Evolutionary conservation across 2,329 filamentous ascomycete genomes (phyloP).

Genomic region (Penicillium rolfsii): DNA sequence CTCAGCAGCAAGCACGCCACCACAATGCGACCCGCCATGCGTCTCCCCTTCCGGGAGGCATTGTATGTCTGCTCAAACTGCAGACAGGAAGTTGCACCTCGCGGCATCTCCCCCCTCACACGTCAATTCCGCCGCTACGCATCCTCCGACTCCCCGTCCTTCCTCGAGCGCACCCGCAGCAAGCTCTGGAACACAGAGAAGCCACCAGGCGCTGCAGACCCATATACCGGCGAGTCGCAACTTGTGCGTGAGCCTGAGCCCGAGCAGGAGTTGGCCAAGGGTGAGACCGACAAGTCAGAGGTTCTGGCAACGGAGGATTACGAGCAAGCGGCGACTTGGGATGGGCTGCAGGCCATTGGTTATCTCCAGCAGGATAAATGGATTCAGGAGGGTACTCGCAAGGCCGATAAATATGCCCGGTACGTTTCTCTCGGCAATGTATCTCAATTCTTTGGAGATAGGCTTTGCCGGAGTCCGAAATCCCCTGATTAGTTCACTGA

Average conservation of each 20-base stretch:
- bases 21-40: constrained; percentile 45
- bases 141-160: constrained; percentile 37
- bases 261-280: constrained; percentile 25
- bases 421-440: constrained; percentile 33
- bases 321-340: constrained; percentile 42
- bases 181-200: constrained; percentile 56
- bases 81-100: constrained; percentile 41
- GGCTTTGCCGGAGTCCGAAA: neutral
- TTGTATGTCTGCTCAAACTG: constrained; percentile 48
- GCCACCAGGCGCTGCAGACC: constrained; percentile 53
- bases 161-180: constrained; percentile 52
- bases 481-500: neutral
- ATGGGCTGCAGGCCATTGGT: constrained; percentile 60
- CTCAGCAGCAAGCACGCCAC: constrained; percentile 19
- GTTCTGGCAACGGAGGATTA: constrained; percentile 19
- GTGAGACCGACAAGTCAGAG: constrained; percentile 20
- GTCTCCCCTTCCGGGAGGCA: constrained; percentile 43
- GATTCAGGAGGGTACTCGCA: constrained; percentile 41
- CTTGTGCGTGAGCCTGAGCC: constrained; percentile 28
- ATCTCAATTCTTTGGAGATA: neutral
- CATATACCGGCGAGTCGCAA: constrained; percentile 47
- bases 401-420: constrained; percentile 47
- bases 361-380: constrained; percentile 45
- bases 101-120: constrained; percentile 31
- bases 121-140: constrained; percentile 43